These are phyloP conservation scores for Coffea humblotiana DNA, from an alignment of 305 asterid genomes.

Conservation along the genomic window DNA sequence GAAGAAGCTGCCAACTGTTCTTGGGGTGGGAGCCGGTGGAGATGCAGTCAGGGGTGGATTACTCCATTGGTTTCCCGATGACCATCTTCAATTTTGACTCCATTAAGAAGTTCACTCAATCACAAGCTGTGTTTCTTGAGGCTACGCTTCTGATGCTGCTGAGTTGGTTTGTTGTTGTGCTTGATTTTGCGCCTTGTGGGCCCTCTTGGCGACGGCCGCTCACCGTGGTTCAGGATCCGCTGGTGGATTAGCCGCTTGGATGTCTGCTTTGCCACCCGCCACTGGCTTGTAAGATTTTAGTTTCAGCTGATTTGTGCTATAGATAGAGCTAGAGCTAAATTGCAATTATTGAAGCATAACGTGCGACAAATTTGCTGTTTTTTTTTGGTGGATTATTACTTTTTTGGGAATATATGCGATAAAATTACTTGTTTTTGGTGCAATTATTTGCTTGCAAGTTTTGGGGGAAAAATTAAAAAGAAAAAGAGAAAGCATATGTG, in stretches of 20 bases:
- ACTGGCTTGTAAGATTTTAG: conserved; percentile 59
- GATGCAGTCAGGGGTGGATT: conserved; percentile 67
- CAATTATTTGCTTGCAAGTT: neutral
- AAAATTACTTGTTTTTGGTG: too few species aligned
- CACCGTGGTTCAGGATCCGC: conserved; percentile 70
- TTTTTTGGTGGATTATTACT: neutral
- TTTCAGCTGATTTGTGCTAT: neutral
- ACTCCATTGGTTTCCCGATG: conserved; percentile 56
- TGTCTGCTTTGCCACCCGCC: conserved; percentile 74
- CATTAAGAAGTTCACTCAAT: conserved; percentile 74
- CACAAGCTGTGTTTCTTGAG: conserved; percentile 94
- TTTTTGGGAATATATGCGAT: neutral
- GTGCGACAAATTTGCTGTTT: neutral
- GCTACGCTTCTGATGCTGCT: conserved; percentile 67
- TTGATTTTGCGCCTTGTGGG: conserved; percentile 48
- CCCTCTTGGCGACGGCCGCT: conserved; percentile 66
- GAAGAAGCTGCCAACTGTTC: conserved; percentile 52
- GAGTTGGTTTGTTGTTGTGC: conserved; percentile 74
- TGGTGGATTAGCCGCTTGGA: conserved; percentile 98
- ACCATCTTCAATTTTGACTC: conserved; percentile 76
- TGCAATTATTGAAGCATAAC: neutral
- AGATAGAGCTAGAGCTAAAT: neutral
- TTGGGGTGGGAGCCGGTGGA: conserved; percentile 35
- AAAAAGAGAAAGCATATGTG: too few species aligned
- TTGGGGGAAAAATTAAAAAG: too few species aligned